Base-by-base conservation (phyloP, 2,329 filamentous ascomycete species). In the Alternaria ventricosa region DNA sequence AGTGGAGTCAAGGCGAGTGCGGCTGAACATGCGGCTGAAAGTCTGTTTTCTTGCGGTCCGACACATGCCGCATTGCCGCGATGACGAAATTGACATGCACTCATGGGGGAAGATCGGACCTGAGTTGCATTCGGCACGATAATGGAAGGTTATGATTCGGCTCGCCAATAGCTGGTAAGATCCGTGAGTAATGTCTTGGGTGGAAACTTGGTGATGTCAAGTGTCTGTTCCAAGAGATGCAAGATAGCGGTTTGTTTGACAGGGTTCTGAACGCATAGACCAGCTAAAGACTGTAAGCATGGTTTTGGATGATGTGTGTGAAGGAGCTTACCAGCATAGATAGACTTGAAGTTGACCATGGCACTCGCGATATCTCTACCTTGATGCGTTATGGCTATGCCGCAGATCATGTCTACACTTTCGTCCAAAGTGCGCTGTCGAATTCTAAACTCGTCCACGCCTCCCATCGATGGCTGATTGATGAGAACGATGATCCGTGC, bases 401-500 rank as follows among this genome's bases (percentile, higher is more conserved):
- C 85, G 54, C 83, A 84, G 22, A 87, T 84, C 0, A 76, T 80
- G 47, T 83, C 81, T 6, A 86, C 82, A 23, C 83, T 82, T 33
- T 85, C 82, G 13, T 82, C 78, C 8, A 85, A 78, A n/a, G 77
- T 73, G 58, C 80, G 80, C 65, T 84, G 82, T 18, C 82, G 79
- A 20, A 78, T 73, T 44, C 82, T 66, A 65, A 84, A 86, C 11
- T 85, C 84, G 15, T 83, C 78, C 50, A 85, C 82, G 0, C 84
- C 85, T 2, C 84, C 84, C 11, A 80, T 77, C 0, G 83, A 83
- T 1, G 86, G 86, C 50, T 85, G 82, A 55, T 88, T 84, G 51
- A 87, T 80, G 1, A 86, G 76, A 2, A 87, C 80, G 0, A 88
- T 75, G 46, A 88, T 85, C 10, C 83, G 80, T 0, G 86, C 85